Conservation (phyloP, 768 basidiomycete genomes). For the Lentinula boryana region DNA sequence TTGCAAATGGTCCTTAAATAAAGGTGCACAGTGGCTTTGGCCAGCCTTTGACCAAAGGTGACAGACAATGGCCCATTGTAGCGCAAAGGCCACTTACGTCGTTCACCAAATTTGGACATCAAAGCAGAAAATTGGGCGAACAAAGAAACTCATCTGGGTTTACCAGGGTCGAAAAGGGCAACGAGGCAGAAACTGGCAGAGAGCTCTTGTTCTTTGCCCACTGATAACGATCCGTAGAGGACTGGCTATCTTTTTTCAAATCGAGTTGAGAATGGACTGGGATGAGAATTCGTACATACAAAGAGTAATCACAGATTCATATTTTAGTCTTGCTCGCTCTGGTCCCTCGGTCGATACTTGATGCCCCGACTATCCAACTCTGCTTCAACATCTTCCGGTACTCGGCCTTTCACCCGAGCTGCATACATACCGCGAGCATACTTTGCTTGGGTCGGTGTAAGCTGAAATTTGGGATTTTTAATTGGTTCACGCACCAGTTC, state of each 20-base stretch:
- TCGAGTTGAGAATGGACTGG: not conserved
- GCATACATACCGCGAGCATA: conserved; percentile 92
- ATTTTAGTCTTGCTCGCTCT: conserved; percentile 2
- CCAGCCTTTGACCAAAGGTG: not conserved
- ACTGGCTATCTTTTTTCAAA: no score
- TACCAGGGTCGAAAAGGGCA: not conserved
- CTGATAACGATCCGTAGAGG: not conserved
- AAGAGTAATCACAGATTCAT: not conserved
- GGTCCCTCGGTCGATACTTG: conserved; percentile 78
- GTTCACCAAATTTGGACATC: not conserved
- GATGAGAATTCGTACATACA: not conserved
- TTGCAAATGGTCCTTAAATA: not conserved
- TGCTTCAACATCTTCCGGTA: conserved; percentile 81
- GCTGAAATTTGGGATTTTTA: not conserved
- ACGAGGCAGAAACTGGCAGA: not conserved
- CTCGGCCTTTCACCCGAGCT: conserved; percentile 77
- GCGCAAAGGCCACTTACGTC: not conserved
- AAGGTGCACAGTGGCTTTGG: not conserved
- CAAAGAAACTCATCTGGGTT: not conserved
- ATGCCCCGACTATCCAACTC: conserved; percentile 74
- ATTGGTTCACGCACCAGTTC: conserved; percentile 60
- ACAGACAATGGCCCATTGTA: not conserved
- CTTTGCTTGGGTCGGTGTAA: conserved; percentile 52
- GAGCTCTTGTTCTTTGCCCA: not conserved
- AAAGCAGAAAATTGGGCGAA: not conserved